phyloP scores from a whole-genome alignment of 768 basidiomycete species.

The Podaxis pistillaris region DNA sequence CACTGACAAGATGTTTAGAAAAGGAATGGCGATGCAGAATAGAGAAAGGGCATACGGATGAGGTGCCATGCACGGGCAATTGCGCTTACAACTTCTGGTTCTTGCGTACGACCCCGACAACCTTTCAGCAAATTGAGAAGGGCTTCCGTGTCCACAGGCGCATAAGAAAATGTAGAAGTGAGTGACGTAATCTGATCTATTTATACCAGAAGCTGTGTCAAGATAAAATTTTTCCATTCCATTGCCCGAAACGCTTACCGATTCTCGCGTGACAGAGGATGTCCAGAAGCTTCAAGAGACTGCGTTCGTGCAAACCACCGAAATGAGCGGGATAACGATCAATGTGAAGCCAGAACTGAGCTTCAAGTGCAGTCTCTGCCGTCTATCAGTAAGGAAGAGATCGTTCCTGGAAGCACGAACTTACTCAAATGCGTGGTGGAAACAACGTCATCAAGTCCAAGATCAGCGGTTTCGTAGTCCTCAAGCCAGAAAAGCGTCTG shows the following conservation, averaged over 20 bases:
- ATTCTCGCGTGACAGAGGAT: slow-evolving; percentile 54
- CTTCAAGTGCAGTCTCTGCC: slow-evolving; percentile 45
- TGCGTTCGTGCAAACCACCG: slow-evolving; percentile 27
- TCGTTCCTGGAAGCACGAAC: slow-evolving; percentile 19
- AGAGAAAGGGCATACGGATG: slow-evolving; percentile 35
- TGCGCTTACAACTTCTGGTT: slow-evolving; percentile 44
- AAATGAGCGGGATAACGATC: slow-evolving; percentile 45
- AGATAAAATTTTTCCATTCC: neutral
- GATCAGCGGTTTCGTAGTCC: slow-evolving; percentile 34
- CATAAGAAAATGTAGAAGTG: slow-evolving; percentile 60
- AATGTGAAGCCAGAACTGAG: slow-evolving; percentile 61
- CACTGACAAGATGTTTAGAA: slow-evolving; percentile 27
- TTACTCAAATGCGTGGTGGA: slow-evolving; percentile 55
- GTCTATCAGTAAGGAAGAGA: neutral
- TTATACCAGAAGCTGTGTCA: neutral
- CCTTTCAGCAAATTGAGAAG: slow-evolving; percentile 48
- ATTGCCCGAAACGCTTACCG: slow-evolving; percentile 34
- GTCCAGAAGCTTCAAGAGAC: slow-evolving; percentile 46
- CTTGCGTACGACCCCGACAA: slow-evolving; percentile 35
- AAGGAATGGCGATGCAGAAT: neutral
- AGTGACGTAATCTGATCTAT: slow-evolving; percentile 60
- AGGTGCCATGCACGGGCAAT: slow-evolving; percentile 50
- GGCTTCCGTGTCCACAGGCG: slow-evolving; percentile 41
- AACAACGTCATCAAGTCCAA: slow-evolving; percentile 43
- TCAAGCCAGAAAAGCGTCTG: slow-evolving; percentile 59